Conservation (phyloP, 139 green algal species). For the Astrephomene gubernaculifera region DNA sequence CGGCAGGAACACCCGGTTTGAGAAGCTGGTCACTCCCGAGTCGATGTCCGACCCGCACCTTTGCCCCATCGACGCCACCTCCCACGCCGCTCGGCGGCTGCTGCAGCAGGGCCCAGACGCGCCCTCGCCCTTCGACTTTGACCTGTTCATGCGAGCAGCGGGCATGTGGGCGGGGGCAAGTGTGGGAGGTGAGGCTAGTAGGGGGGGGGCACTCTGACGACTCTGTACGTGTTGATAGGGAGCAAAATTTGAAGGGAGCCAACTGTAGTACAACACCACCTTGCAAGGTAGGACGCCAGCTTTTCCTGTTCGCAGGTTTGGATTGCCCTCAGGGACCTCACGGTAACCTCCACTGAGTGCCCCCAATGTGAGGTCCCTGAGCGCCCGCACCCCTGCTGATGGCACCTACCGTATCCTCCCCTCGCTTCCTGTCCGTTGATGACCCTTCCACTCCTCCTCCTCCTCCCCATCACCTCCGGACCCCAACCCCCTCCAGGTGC, state of each 20-base stretch:
- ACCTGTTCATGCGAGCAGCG: conserved; percentile 1
- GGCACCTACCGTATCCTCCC: too few species aligned
- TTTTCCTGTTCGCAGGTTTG: too few species aligned
- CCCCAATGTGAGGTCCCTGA: too few species aligned
- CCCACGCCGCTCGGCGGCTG: conserved; percentile 13
- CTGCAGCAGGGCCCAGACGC: conserved; percentile 11
- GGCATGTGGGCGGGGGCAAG: conserved; percentile 12
- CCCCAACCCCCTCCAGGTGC: background rate
- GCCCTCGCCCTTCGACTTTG: conserved; percentile 3
- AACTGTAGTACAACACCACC: too few species aligned
- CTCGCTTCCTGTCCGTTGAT: too few species aligned
- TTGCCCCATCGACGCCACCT: background rate
- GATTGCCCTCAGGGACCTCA: too few species aligned
- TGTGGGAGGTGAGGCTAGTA: background rate
- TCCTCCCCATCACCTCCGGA: background rate
- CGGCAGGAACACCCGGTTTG: conserved; percentile 32
- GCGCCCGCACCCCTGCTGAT: too few species aligned
- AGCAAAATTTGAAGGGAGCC: too few species aligned
- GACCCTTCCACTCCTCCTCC: background rate
- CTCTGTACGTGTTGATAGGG: too few species aligned
- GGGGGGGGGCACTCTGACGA: too few species aligned
- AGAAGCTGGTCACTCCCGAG: background rate
- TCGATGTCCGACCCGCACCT: background rate
- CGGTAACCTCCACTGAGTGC: too few species aligned
- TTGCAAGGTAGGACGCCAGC: too few species aligned